phyloP scores from a whole-genome alignment of 352 stramenopile species.

The Pythium aristosporum region DNA sequence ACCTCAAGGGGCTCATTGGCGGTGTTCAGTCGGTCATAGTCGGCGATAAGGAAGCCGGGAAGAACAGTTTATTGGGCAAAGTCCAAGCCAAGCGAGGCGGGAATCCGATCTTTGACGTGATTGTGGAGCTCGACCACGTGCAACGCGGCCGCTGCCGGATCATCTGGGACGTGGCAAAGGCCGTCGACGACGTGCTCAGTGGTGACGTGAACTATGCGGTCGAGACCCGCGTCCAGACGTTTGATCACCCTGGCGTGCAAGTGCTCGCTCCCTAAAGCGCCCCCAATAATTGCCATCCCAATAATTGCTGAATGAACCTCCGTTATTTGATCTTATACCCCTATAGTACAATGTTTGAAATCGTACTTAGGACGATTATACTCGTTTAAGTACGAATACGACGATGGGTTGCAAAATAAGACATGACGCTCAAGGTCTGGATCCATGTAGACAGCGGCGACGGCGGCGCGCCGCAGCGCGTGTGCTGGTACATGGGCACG shows the following conservation, averaged over 20 bases:
- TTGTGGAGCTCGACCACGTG: constrained; percentile 76
- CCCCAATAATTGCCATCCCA: no score
- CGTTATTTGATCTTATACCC: constrained; percentile 2
- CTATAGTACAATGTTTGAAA: not conserved
- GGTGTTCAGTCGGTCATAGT: constrained; percentile 70
- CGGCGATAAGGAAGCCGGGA: constrained; percentile 49
- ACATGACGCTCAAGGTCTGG: constrained; percentile 23
- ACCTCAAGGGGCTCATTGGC: constrained; percentile 76
- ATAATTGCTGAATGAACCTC: no score
- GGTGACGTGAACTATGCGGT: constrained; percentile 34
- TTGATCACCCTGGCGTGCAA: constrained; percentile 32
- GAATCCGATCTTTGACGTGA: constrained; percentile 78
- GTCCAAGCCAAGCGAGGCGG: constrained; percentile 45
- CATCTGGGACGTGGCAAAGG: constrained; percentile 60
- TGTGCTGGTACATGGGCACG: constrained; percentile 58
- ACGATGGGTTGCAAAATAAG: not conserved
- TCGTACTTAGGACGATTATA: not conserved
- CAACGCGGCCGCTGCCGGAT: constrained; percentile 60
- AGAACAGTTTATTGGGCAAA: constrained; percentile 32
- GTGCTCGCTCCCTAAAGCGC: constrained; percentile 11
- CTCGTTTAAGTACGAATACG: constrained; percentile 3
- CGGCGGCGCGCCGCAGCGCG: constrained; percentile 25
- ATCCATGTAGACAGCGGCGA: constrained; percentile 21
- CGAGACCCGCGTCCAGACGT: constrained; percentile 40
- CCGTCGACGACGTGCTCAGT: constrained; percentile 67